These are phyloP conservation scores for Fusarium avenaceum DNA, from an alignment of 2,329 filamentous ascomycete species.

Conservation along the genomic window DNA sequence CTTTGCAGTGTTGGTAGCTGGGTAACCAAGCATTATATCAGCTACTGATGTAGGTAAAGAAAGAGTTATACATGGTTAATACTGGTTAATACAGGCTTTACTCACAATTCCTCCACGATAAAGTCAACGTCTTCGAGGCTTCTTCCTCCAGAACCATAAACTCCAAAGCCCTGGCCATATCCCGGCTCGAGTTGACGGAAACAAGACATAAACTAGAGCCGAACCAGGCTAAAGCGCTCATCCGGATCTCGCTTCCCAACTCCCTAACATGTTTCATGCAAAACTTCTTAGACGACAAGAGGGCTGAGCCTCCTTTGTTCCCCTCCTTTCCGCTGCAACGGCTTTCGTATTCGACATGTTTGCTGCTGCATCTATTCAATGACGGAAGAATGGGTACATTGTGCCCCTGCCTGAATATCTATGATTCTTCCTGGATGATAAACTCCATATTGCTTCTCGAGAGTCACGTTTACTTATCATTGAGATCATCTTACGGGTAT, in stretches of 20 bases:
- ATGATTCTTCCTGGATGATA: conserved; percentile 12
- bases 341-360: conserved; percentile 35
- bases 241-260: conserved; percentile 23
- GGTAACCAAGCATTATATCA: not conserved
- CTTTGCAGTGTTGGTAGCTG: not conserved
- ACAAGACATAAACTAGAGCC: conserved; percentile 23
- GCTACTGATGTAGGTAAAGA: not conserved
- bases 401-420: not conserved
- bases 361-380: conserved; percentile 14
- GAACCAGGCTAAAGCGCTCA: conserved; percentile 13
- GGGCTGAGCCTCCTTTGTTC: conserved; percentile 36
- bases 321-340: conserved; percentile 36
- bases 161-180: conserved; percentile 39
- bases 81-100: not conserved
- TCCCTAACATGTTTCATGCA: conserved; percentile 23
- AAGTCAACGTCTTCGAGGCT: not conserved
- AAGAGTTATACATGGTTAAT: not conserved
- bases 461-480: not conserved
- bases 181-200: conserved; percentile 32
- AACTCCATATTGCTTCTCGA: not conserved
- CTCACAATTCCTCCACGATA: not conserved
- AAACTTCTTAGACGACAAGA: conserved; percentile 2
- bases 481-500: not conserved
- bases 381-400: not conserved
- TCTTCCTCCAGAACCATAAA: conserved; percentile 18